phyloP scores from a whole-genome alignment of 345 rosid genomes.

The Hibiscus syriacus region DNA sequence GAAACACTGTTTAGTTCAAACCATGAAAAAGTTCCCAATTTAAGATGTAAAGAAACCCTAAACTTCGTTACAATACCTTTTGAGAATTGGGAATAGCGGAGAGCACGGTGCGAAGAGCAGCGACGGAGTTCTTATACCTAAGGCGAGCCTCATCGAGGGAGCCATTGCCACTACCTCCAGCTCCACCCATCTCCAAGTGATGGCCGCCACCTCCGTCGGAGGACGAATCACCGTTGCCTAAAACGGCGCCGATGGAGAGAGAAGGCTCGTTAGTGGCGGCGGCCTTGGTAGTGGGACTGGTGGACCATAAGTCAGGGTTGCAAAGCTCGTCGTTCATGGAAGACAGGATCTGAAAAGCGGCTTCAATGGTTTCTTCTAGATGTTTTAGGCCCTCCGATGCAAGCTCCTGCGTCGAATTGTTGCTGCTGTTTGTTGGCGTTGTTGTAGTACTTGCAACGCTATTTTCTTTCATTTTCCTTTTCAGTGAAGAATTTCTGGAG shows the following conservation, averaged over 20 bases:
- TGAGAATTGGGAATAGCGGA: constrained; percentile 71
- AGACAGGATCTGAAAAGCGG: constrained; percentile 74
- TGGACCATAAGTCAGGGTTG: constrained; percentile 76
- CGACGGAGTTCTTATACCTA: constrained; percentile 70
- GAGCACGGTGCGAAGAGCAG: constrained; percentile 83
- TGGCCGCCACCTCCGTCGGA: constrained; percentile 43
- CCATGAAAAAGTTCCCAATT: not conserved
- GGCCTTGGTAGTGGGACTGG: constrained; percentile 25
- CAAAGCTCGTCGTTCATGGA: constrained; percentile 97
- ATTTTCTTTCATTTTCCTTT: constrained; percentile 22
- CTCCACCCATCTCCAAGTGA: constrained; percentile 39
- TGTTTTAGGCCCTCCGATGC: constrained; percentile 85
- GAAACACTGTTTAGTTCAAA: not conserved
- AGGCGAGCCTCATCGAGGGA: constrained; percentile 82
- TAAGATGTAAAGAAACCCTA: not conserved
- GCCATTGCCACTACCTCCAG: constrained; percentile 50
- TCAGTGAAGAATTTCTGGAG: not conserved
- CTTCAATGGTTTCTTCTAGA: constrained; percentile 78
- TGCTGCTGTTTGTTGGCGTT: constrained; percentile 4
- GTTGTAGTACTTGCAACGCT: constrained; percentile 12
- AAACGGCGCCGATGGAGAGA: too few species aligned
- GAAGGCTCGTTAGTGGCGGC: constrained; percentile 21
- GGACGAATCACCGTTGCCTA: constrained; percentile 31
- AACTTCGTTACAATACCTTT: constrained; percentile 29
- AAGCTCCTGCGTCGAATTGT: constrained; percentile 67